Percentiles rank a stretch among this genome's conserved stretches.
Conservation (phyloP, 345 rosid genomes). For the Linum trigynum region DNA sequence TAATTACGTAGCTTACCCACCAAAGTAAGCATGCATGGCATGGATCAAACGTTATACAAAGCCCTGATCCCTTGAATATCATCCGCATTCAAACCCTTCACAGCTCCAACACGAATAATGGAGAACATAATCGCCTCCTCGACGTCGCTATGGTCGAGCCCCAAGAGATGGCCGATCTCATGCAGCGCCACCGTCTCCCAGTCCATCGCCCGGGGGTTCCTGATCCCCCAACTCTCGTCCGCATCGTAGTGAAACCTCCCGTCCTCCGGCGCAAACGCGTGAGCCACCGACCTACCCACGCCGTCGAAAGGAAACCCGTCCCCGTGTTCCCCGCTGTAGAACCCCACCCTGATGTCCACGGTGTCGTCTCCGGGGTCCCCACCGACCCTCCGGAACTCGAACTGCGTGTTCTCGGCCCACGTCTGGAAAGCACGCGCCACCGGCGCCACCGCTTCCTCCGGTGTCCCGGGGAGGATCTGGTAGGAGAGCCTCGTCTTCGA, state of each 20-base stretch:
- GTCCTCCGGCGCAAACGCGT: conserved; percentile 17
- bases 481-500: conserved; percentile 22
- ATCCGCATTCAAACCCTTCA: conserved; percentile 21
- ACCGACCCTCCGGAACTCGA: conserved; percentile 8
- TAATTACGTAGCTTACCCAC: no score
- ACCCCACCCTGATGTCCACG: conserved; percentile 24
- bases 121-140: conserved; percentile 26
- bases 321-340: conserved; percentile 15
- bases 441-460: background rate
- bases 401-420: conserved; percentile 23
- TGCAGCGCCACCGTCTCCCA: conserved; percentile 28
- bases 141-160: conserved; percentile 26
- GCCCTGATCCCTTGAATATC: conserved; percentile 25
- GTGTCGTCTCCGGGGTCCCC: background rate
- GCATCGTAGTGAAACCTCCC: conserved; percentile 29
- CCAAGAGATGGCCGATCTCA: conserved; percentile 40
- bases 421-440: conserved; percentile 17
- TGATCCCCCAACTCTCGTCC: conserved; percentile 19
- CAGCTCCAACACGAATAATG: background rate
- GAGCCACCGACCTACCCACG: conserved; percentile 15
- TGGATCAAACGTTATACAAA: conserved; percentile 11
- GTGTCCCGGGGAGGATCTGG: conserved; percentile 13
- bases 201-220: background rate
- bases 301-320: conserved; percentile 19
- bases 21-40: background rate